Evolutionary conservation across 371 early-diverging fungal genomes (phyloP).

Genomic region (Apophysomyces sp.): DNA sequence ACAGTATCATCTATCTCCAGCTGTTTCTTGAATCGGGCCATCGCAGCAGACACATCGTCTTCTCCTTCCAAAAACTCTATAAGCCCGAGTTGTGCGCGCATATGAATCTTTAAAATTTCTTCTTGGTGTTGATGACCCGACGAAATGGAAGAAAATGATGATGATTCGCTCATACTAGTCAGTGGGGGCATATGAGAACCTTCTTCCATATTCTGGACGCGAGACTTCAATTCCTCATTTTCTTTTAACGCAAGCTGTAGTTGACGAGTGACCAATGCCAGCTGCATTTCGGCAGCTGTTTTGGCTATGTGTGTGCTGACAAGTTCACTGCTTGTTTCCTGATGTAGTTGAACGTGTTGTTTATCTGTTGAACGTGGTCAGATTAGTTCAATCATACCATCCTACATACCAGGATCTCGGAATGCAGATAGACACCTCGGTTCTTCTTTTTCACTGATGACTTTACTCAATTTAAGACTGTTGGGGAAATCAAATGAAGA

Average conservation of each 20-base stretch:
- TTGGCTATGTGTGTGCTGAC: neutral
- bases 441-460: neutral
- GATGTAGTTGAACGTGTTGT: neutral
- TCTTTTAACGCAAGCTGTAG: neutral
- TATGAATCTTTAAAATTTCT: conserved; percentile 26
- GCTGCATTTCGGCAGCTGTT: neutral
- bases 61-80: conserved; percentile 45
- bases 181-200: neutral
- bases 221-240: neutral
- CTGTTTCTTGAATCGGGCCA: conserved; percentile 38
- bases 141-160: neutral
- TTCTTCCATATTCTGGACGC: neutral
- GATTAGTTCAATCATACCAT: neutral
- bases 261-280: neutral
- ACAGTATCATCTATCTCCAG: conserved; percentile 19
- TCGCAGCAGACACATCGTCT: conserved; percentile 26
- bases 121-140: conserved; percentile 13
- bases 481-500: too few species aligned
- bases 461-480: too few species aligned
- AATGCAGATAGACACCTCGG: too few species aligned
- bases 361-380: neutral
- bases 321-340: neutral
- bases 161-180: neutral
- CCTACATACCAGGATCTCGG: neutral
- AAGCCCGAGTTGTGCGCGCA: conserved; percentile 36